These are phyloP conservation scores for Daldinia decipiens DNA, from an alignment of 495 filamentous ascomycete species.

Conservation along the genomic window DNA sequence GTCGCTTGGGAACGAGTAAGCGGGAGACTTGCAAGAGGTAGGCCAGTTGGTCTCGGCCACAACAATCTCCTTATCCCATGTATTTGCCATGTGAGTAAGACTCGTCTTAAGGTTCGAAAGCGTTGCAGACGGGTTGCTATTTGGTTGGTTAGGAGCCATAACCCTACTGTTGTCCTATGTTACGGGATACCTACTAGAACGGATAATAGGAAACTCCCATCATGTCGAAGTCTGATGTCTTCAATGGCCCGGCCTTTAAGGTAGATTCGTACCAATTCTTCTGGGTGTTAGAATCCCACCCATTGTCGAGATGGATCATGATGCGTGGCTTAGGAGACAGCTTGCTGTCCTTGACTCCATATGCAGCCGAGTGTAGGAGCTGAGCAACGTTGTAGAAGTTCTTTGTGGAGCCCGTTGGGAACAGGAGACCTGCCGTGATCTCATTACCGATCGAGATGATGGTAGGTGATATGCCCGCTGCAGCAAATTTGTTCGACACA, in stretches of 20 bases:
- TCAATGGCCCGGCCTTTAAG: constrained; percentile 62
- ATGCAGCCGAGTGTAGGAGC: constrained; percentile 69
- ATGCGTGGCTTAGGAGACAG: constrained; percentile 67
- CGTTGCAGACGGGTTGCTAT: constrained; percentile 59
- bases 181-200: constrained; percentile 58
- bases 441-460: constrained; percentile 78
- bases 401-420: constrained; percentile 68
- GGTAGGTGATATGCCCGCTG: constrained; percentile 62
- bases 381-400: constrained; percentile 63
- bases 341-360: constrained; percentile 69
- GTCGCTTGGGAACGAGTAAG: constrained; percentile 67
- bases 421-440: constrained; percentile 70
- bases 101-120: constrained; percentile 64
- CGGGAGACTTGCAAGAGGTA: constrained; percentile 64
- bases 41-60: constrained; percentile 78
- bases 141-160: constrained; percentile 4
- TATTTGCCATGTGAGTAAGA: constrained; percentile 66
- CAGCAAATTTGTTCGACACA: constrained; percentile 68
- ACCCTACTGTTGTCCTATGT: not conserved
- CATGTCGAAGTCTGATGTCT: constrained; percentile 69
- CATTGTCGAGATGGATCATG: constrained; percentile 76
- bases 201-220: constrained; percentile 79
- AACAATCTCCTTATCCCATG: constrained; percentile 68
- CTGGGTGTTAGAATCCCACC: constrained; percentile 74
- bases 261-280: constrained; percentile 70